phyloP scores from a whole-genome alignment of 805 yeast genomes.

The Yarrowia sp. region DNA sequence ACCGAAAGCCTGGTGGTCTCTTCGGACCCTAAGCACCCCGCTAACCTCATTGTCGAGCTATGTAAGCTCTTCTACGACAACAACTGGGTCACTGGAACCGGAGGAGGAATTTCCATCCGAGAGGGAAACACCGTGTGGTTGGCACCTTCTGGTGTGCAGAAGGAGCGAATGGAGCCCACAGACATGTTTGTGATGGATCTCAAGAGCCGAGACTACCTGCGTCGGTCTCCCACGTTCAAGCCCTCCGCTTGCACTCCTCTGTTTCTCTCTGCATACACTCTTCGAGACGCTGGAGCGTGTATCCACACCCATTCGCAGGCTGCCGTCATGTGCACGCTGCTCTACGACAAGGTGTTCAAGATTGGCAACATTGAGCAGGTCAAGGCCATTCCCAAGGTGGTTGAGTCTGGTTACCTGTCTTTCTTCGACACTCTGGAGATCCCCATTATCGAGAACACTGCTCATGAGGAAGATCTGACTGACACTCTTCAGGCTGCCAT shows the following conservation, averaged over 20 bases:
- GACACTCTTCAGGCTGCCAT: constrained; percentile 67
- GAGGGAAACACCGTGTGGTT: constrained; percentile 65
- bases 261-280: constrained; percentile 72
- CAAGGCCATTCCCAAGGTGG: constrained; percentile 82
- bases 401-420: constrained; percentile 70
- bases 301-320: constrained; percentile 93
- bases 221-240: constrained; percentile 70
- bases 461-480: constrained; percentile 84
- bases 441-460: constrained; percentile 91
- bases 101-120: constrained; percentile 89
- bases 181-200: constrained; percentile 80
- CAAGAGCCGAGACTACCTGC: constrained; percentile 59
- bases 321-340: constrained; percentile 80
- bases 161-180: constrained; percentile 81
- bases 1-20: constrained; percentile 21
- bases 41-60: constrained; percentile 80
- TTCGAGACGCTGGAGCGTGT: constrained; percentile 85
- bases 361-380: constrained; percentile 89
- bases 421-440: constrained; percentile 77
- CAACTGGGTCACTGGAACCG: constrained; percentile 95
- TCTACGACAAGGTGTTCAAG: constrained; percentile 73
- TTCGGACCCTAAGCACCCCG: constrained; percentile 72
- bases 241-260: constrained; percentile 96
- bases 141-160: constrained; percentile 97
- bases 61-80: constrained; percentile 78